Evolutionary conservation across 1,139 yeast species (phyloP).

Genomic region (Saccharomycopsis phalli): DNA sequence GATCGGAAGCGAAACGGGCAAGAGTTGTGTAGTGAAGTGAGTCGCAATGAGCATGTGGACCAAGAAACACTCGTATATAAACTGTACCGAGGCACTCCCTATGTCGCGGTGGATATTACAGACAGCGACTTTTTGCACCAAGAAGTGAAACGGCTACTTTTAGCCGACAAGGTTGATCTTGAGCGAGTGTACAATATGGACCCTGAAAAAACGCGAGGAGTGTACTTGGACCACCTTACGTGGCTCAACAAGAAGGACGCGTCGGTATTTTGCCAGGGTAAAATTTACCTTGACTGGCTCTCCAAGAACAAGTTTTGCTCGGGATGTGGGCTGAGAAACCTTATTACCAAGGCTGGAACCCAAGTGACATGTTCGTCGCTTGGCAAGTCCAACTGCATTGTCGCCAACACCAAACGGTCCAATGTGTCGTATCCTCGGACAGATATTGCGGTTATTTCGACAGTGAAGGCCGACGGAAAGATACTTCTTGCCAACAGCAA

Average conservation of each 20-base stretch:
- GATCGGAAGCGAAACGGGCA: conserved; percentile 1
- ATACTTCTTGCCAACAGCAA: conserved; percentile 65
- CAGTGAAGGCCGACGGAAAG: conserved; percentile 55
- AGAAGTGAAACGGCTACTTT: background rate
- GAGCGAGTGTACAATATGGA: background rate
- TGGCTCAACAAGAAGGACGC: conserved; percentile 42
- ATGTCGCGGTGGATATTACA: conserved; percentile 67
- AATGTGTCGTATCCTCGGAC: conserved; percentile 75
- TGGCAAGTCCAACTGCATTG: conserved; percentile 39
- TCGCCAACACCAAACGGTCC: conserved; percentile 42
- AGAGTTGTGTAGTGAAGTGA: conserved; percentile 1
- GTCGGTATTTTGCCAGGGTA: conserved; percentile 67
- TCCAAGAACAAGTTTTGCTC: conserved; percentile 70
- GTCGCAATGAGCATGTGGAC: background rate
- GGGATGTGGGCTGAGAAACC: conserved; percentile 69
- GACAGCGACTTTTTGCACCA: conserved; percentile 22
- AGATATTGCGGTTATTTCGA: conserved; percentile 78
- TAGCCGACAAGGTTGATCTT: background rate
- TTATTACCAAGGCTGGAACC: conserved; percentile 75
- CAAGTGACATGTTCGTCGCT: conserved; percentile 52
- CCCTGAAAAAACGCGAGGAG: no score
- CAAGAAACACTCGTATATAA: conserved; percentile 28
- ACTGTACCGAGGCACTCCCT: conserved; percentile 61
- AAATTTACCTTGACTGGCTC: conserved; percentile 83
- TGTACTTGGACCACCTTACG: conserved; percentile 26